Evolutionary conservation across 2,329 filamentous ascomycete species (phyloP).

Genomic region (Colletotrichum australisinense): DNA sequence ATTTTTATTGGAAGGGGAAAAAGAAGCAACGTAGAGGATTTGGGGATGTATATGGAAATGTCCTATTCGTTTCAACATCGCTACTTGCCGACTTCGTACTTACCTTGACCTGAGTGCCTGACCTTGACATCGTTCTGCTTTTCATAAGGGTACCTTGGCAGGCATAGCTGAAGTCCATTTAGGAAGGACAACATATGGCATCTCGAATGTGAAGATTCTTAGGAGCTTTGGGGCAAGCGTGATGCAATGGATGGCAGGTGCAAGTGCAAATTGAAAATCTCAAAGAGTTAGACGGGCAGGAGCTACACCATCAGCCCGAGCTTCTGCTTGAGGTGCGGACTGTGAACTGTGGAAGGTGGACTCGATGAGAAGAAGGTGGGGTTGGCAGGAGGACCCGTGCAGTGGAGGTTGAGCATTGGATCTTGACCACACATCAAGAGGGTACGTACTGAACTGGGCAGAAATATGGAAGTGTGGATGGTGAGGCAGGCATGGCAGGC

Average conservation of each 20-base stretch:
- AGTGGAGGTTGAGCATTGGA: neutral
- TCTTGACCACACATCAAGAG: neutral
- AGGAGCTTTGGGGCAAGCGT: neutral
- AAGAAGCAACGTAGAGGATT: neutral
- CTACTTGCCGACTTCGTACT: neutral
- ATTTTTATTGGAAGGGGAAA: neutral
- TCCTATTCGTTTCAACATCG: neutral
- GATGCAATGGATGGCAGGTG: neutral
- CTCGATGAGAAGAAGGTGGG: neutral
- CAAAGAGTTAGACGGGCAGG: neutral
- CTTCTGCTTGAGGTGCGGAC: neutral
- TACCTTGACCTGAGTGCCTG: too few relatives aligned
- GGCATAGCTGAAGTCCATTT: too few relatives aligned
- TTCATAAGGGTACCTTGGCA: neutral
- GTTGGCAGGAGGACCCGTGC: neutral
- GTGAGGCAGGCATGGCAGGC: slow-evolving; percentile 5
- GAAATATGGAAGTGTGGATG: slow-evolving; percentile 8
- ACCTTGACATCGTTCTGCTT: neutral
- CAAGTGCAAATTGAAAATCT: neutral
- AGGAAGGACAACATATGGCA: neutral
- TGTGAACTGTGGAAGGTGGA: too few relatives aligned
- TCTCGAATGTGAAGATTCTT: neutral
- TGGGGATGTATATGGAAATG: too few relatives aligned
- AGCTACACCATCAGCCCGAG: neutral
- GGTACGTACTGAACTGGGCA: slow-evolving; percentile 25